Base-by-base conservation (phyloP, 1,284 basidiomycete species). In the Fomitopsis betulina region DNA sequence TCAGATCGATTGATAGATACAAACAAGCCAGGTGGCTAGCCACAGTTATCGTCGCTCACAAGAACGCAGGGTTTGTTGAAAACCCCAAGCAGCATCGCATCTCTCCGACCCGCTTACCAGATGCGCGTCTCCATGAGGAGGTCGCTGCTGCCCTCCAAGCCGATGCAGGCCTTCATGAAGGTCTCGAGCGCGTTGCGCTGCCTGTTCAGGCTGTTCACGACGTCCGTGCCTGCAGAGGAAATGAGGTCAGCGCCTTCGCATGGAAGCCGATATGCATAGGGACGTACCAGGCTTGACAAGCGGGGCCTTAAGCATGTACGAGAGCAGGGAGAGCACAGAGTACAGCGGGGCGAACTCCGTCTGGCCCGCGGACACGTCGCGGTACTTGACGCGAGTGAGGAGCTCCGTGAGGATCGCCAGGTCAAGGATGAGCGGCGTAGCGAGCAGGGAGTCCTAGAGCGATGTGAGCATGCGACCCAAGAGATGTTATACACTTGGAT, bases 271-370 rank as follows among this genome's bases (percentile, higher is more conserved):
- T 6, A 47, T 12, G 23, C 27, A 30, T 8, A 15, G 25, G 17
- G 42, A 68, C 79, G 52, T 67, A 81, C 86, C 96, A 63, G 94
- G 95, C 84, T 98, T 98, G 78, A 97, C 95, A 66, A 98, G 84
- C 30, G 96, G 95, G 0, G 96, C 96, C 83, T 98, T 96, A 77
- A 96, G 89, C 94, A 96, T 96, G 82, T 95, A 97, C 55, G 88
- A 91, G 57, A 97, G 80, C 62, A 97, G 82, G 50, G 93, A 96
- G 53, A 97, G 80, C 56, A 97, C 91, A 12, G 89, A 83, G 81
- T 97, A 93, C 32, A 97, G 78, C 0, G 90, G 89, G 65, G 85
- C 78, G 76, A 93, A 96, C 49, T 91, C 85, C 58, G 65, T 68
- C 62, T 76, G 71, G 59, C 75, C 65, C 15, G 71, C 72, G 58